phyloP scores from a whole-genome alignment of 495 filamentous ascomycete species.

The Recurvomyces mirabilis region DNA sequence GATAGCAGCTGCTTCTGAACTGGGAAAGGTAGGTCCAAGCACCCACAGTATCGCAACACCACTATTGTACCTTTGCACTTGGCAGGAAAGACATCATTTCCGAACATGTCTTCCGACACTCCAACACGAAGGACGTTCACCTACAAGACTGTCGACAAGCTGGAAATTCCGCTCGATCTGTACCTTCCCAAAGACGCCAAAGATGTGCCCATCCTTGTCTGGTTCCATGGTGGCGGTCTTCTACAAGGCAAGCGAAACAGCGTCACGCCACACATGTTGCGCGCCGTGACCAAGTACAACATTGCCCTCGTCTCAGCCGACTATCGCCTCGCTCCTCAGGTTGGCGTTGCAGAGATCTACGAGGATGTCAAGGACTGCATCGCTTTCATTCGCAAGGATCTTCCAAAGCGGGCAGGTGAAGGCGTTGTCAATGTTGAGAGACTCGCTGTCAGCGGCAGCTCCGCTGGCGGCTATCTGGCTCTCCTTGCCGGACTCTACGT shows the following conservation, averaged over 20 bases:
- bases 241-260: conserved; percentile 11
- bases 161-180: conserved; percentile 12
- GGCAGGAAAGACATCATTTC: no score
- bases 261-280: conserved; percentile 8
- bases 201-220: conserved; percentile 24
- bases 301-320: conserved; percentile 12
- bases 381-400: conserved; percentile 9
- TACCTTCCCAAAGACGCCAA: conserved; percentile 8
- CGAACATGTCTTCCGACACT: no score
- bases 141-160: conserved; percentile 12
- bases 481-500: conserved; percentile 14
- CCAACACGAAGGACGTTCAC: conserved; percentile 7
- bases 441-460: conserved; percentile 11
- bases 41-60: no score
- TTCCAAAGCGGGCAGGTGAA: conserved; percentile 1
- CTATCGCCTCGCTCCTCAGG: conserved; percentile 18
- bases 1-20: no score
- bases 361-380: conserved; percentile 17
- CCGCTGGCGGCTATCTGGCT: conserved; percentile 17
- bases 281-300: conserved; percentile 7
- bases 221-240: conserved; percentile 29
- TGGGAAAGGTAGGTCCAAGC: no score
- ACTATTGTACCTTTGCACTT: no score
- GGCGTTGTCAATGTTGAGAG: conserved; percentile 3
- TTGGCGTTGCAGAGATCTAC: conserved; percentile 11